Evolutionary conservation across 805 yeast species (phyloP), one percentile per base, ranked within the genome.

Genomic region (Maudiozyma bulderi): DNA sequence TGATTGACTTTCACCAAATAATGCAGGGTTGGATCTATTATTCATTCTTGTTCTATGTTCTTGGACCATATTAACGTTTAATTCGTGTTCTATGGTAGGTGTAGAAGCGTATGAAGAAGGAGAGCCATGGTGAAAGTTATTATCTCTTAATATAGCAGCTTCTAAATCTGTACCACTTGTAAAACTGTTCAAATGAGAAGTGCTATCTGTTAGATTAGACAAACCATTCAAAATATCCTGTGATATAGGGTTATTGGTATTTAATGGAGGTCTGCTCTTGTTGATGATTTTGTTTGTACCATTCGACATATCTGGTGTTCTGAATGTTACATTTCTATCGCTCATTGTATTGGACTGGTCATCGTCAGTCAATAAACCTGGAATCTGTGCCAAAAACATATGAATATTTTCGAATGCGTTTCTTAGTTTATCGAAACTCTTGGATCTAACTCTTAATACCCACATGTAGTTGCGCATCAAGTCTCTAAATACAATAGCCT

Each of bases 401-500:
- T 88, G 91, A 49, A 90, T 76, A 57, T 81, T 77, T 46, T 73
- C 72, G 42, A 89, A 67, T 0, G 96, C 95, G 47, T 76, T 77
- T n/a, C 79, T 77, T 34, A 87, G 87, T 52, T 86, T 90, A 32
- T 78, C 84, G 60, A 86, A 88, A 32, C 86, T 83, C 54, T 82
- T 81, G 4, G 93, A 77, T 41, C 86, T 79, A 30, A 84, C 81
- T 60, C 84, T 80, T 41, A 91, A 65, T 9, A 81, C 76, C 84
- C 88, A 81, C 50, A 95, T 72, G 64, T 86, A 90, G 55, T 83
- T 84, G 58, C 78, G 78, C 31, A 90, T 75, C 53, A 82, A 82
- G 53, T 81, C 85, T 57, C 79, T 75, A 65, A 78, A 87, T 44
- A 75, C 71, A 40, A 70, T 71, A 0, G 84, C 75, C 58, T 88